phyloP scores from a whole-genome alignment of 2,329 filamentous ascomycete species.

The Raffaelea ambrosiae region DNA sequence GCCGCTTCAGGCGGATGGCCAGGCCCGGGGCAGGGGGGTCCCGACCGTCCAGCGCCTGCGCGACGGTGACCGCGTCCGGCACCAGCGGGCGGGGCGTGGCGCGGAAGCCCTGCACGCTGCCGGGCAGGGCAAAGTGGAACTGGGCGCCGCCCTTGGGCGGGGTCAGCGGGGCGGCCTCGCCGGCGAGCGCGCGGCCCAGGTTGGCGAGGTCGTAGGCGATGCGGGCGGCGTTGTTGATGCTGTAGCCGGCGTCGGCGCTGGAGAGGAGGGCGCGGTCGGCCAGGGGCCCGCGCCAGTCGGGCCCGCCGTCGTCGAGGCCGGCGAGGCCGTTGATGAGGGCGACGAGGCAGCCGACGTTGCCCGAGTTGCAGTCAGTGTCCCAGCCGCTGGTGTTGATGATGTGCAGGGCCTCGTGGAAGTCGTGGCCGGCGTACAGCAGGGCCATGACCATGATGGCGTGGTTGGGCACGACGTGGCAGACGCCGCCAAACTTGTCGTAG shows the following conservation, averaged over 20 bases:
- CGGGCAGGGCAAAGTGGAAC: slow-evolving; percentile 26
- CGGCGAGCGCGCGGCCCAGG: slow-evolving; percentile 18
- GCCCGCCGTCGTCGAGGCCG: slow-evolving; percentile 15
- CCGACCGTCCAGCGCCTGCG: slow-evolving; percentile 5
- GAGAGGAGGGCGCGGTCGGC: slow-evolving; percentile 26
- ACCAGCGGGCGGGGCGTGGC: background rate
- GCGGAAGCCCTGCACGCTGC: slow-evolving; percentile 26
- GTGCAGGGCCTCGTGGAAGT: slow-evolving; percentile 25
- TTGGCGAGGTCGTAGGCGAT: slow-evolving; percentile 22
- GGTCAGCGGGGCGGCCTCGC: slow-evolving; percentile 8
- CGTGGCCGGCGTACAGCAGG: slow-evolving; percentile 19
- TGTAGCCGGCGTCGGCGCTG: slow-evolving; percentile 26
- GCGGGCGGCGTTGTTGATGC: slow-evolving; percentile 25
- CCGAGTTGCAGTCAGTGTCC: slow-evolving; percentile 30
- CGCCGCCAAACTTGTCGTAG: slow-evolving; percentile 23
- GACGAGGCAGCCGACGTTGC: slow-evolving; percentile 26
- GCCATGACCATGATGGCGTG: slow-evolving; percentile 25
- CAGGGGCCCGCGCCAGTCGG: slow-evolving; percentile 25
- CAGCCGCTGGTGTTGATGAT: slow-evolving; percentile 27
- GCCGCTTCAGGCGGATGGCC: background rate
- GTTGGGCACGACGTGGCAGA: slow-evolving; percentile 25
- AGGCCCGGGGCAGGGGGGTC: background rate
- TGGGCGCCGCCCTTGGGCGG: slow-evolving; percentile 24
- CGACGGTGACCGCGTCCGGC: slow-evolving; percentile 1
- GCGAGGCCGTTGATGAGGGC: slow-evolving; percentile 24